Base-by-base conservation (phyloP, 2,329 filamentous ascomycete genomes). In the Calonectria hongkongensis region DNA sequence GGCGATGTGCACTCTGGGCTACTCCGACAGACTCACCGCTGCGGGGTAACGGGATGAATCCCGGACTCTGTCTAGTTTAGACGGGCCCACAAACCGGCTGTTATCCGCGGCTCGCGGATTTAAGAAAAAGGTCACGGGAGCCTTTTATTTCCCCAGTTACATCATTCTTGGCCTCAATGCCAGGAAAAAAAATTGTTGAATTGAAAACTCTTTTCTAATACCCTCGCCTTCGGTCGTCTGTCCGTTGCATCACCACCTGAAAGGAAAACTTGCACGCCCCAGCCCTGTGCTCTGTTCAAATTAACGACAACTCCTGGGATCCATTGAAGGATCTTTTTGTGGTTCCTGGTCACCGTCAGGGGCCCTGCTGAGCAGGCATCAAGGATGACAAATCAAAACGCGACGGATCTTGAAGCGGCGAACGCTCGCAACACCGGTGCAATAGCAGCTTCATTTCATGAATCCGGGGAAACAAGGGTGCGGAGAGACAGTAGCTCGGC, bases 21-120 rank as follows among this genome's bases (percentile, higher is more conserved):
- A 39, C n/a, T 36, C 54, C 33, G 33, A 36, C 54, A 33, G 54
- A 60, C 54, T 60, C 54, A 60, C 54, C 54, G 54, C 54, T 60
- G 54, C 54, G 54, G 54, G 54, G 54, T 60, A 60, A 60, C 54
- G 54, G 54, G 21, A 60, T 60, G 54, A 60, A 60, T 41, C 33
- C 54, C 54, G 54, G 54, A 25, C 36, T 25, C 21, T 39, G 12
- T 60, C 33, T 41, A 60, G 39, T 60, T 60, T 60, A 28, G 54
- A 60, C 33, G 54, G 54, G 54, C 54, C 54, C 54, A 60, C 54
- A 60, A 15, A 27, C 54, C 54, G 54, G 54, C 21, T 18, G 36
- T 60, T 25, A 41, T 41, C 54, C 54, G 54, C 54, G 54, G 54
- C 54, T 60, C 54, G 15, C 54, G 54, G 54, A 12, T 41, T 60